These are phyloP conservation scores for Pythium chondricola DNA, from an alignment of 352 stramenopile genomes.

Conservation along the genomic window DNA sequence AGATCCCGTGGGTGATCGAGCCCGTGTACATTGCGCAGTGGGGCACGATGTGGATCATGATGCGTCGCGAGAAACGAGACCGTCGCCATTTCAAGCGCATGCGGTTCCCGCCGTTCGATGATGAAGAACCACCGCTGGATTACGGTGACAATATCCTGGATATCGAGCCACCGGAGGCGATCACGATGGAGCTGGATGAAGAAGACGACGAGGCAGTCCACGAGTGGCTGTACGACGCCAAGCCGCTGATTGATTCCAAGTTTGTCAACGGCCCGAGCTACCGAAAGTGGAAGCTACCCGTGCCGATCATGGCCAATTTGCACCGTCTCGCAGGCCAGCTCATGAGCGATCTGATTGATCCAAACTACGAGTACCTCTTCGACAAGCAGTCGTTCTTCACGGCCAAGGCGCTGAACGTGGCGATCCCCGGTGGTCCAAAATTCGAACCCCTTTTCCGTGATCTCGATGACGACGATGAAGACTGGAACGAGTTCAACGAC, in stretches of 20 bases:
- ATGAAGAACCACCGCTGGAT: conserved; percentile 97
- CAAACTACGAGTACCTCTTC: conserved; percentile 93
- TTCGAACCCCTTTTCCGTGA: conserved; percentile 99
- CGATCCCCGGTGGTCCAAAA: conserved; percentile 98
- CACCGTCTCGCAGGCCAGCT: conserved; percentile 96
- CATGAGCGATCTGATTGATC: conserved; percentile 95
- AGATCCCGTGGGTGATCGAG: conserved; percentile 99
- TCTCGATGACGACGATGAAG: conserved; percentile 96
- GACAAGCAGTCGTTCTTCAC: conserved; percentile 98
- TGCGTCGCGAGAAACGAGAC: conserved; percentile 99
- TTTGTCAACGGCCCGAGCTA: conserved; percentile 98
- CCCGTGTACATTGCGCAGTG: conserved; percentile 99
- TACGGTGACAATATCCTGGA: conserved; percentile 97
- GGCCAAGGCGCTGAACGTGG: conserved; percentile 99
- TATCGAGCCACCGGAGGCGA: conserved; percentile 94
- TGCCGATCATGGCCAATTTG: conserved; percentile 97
- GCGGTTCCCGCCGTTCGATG: conserved; percentile 99
- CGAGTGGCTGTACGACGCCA: conserved; percentile 99
- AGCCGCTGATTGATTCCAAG: conserved; percentile 86
- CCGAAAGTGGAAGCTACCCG: conserved; percentile 94
- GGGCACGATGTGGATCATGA: conserved; percentile 99
- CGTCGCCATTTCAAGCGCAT: conserved; percentile 99
- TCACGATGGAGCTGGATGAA: conserved; percentile 96
- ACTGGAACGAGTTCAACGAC: conserved; percentile 99
- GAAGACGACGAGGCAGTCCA: conserved; percentile 93